Evolutionary conservation across 768 basidiomycete genomes (phyloP).

Genomic region (Suillus spraguei): DNA sequence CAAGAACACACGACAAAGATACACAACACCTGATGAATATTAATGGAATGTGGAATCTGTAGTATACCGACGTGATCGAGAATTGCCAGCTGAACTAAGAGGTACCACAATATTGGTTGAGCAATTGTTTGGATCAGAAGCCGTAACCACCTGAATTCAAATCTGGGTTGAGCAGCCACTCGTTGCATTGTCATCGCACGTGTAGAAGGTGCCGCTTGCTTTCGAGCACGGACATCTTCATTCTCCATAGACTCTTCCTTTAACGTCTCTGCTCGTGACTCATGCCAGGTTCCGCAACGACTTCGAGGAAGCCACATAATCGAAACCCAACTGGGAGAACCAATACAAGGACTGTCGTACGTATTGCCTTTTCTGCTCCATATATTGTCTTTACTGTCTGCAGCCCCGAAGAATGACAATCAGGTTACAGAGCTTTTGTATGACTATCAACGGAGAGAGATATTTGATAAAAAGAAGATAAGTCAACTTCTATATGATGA

Average conservation of each 20-base stretch:
- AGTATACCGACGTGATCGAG: background rate
- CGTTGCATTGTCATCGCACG: background rate
- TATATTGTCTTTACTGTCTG: background rate
- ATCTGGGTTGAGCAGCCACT: background rate
- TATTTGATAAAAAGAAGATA: conserved; percentile 29
- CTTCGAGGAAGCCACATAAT: conserved; percentile 10
- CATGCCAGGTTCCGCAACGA: conserved; percentile 11
- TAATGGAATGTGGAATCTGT: background rate
- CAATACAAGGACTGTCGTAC: conserved; percentile 34
- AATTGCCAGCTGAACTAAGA: background rate
- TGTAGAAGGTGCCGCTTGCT: conserved; percentile 1
- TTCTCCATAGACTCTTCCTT: background rate
- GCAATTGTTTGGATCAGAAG: conserved; percentile 3
- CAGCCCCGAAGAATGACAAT: conserved; percentile 29
- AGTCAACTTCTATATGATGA: conserved; percentile 28
- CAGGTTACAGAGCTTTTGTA: conserved; percentile 19
- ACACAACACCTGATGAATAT: background rate
- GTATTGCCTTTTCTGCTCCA: conserved; percentile 13
- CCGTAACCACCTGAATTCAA: background rate
- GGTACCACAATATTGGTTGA: no score
- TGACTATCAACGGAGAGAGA: conserved; percentile 29
- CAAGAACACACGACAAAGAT: background rate
- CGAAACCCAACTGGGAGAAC: conserved; percentile 31
- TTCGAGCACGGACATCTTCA: background rate
- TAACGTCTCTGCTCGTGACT: background rate